Conservation (phyloP, 2,329 filamentous ascomycete species). For the Cladosporium austrohemisphaericum region DNA sequence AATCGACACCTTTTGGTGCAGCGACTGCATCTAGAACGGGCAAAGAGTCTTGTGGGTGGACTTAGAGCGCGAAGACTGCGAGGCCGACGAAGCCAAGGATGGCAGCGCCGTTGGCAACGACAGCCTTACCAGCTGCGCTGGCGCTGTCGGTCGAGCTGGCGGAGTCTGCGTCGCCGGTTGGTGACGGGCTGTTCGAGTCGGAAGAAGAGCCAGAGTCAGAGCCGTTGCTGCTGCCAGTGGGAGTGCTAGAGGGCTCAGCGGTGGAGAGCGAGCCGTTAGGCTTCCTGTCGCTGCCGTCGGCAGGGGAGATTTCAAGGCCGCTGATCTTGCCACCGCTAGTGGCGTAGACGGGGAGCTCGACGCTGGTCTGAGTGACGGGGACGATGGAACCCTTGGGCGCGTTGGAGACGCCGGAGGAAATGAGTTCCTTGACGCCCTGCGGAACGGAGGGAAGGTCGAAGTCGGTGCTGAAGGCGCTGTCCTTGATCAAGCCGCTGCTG, state of each 20-base stretch:
- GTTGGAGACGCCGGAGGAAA: constrained; percentile 68
- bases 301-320: constrained; percentile 57
- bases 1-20: too few species aligned
- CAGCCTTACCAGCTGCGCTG: constrained; percentile 5
- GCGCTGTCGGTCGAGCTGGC: neutral
- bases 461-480: constrained; percentile 66
- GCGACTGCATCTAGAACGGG: too few species aligned
- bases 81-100: constrained; percentile 4
- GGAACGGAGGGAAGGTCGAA: constrained; percentile 73
- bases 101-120: constrained; percentile 9
- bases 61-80: constrained; percentile 9
- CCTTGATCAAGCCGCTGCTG: constrained; percentile 61
- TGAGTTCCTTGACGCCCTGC: constrained; percentile 64
- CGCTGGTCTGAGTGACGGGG: constrained; percentile 52
- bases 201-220: neutral
- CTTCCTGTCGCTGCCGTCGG: constrained; percentile 54
- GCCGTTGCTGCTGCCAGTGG: neutral
- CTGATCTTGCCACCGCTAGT: constrained; percentile 56
- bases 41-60: too few species aligned
- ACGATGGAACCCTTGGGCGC: constrained; percentile 58
- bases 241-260: constrained; percentile 14
- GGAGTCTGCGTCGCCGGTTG: neutral
- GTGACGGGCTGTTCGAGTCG: neutral
- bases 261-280: constrained; percentile 39
- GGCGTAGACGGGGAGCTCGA: constrained; percentile 56